Conservation (phyloP, 1,139 yeast species). For the Kurtzmaniella quercitrusa region DNA sequence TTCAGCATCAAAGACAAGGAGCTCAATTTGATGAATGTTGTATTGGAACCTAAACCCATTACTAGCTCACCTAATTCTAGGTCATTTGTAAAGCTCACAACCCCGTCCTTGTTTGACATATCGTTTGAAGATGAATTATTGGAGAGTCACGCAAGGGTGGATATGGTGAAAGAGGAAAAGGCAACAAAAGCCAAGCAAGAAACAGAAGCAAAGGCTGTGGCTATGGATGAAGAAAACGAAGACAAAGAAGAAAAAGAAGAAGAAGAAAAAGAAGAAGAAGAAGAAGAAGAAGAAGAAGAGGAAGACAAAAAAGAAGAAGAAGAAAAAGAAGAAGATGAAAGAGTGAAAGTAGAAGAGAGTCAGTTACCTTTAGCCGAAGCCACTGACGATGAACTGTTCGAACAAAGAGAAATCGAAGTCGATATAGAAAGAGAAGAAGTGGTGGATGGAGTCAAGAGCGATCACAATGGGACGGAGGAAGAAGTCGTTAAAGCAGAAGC, state of each 20-base stretch:
- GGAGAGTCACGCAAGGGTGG: neutral
- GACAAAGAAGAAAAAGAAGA: constrained; percentile 1
- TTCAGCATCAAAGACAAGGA: neutral
- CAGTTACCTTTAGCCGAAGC: no score
- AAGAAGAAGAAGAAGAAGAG: constrained; percentile 1
- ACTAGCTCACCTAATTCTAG: neutral
- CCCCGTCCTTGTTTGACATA: neutral
- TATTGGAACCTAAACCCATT: neutral
- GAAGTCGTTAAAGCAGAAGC: neutral
- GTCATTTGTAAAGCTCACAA: neutral
- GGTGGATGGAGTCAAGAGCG: constrained; percentile 4
- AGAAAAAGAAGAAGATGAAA: constrained; percentile 4
- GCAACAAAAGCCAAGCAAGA: neutral
- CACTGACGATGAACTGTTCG: constrained; percentile 4
- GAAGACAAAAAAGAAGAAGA: constrained; percentile 2
- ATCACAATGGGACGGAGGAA: neutral
- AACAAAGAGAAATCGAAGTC: neutral
- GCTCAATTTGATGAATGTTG: neutral
- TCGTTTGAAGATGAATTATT: neutral
- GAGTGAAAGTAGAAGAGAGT: no score
- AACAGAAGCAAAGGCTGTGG: constrained; percentile 1
- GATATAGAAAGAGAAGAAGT: constrained; percentile 4
- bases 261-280: neutral
- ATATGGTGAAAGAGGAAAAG: constrained; percentile 1
- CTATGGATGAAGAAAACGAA: constrained; percentile 2